Percentiles rank a stretch among this genome's conserved stretches.
Conservation (phyloP, 768 basidiomycete genomes). For the Paxillus rubicundulus region DNA sequence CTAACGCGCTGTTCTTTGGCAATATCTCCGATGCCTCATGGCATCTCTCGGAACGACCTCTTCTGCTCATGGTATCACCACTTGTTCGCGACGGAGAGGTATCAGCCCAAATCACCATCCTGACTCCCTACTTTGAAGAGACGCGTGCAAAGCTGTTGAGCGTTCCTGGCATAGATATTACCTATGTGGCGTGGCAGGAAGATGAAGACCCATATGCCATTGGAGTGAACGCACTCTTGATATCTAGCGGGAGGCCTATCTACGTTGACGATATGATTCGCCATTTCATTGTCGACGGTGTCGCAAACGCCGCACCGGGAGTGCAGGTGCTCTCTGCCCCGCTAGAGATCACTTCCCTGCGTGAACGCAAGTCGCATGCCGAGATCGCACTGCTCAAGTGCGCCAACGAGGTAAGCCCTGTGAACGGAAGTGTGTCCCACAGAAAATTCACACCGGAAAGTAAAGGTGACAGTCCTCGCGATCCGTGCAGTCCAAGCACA, state of each 20-base stretch:
- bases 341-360: slow-evolving; percentile 51
- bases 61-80: slow-evolving; percentile 65
- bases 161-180: slow-evolving; percentile 46
- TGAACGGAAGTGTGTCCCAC: neutral
- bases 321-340: slow-evolving; percentile 49
- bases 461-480: slow-evolving; percentile 72
- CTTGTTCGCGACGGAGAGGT: slow-evolving; percentile 22
- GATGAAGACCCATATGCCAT: slow-evolving; percentile 62
- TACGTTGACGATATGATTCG: slow-evolving; percentile 61
- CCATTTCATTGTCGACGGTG: slow-evolving; percentile 63
- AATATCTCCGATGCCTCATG: slow-evolving; percentile 65
- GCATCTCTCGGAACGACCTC: slow-evolving; percentile 75
- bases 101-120: slow-evolving; percentile 48
- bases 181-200: slow-evolving; percentile 63
- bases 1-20: slow-evolving; percentile 68
- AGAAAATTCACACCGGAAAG: neutral
- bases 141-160: slow-evolving; percentile 61
- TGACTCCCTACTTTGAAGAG: slow-evolving; percentile 78
- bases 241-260: slow-evolving; percentile 36
- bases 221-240: slow-evolving; percentile 35
- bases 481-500: slow-evolving; percentile 61
- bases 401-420: slow-evolving; percentile 64
- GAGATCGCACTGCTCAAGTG: slow-evolving; percentile 75
- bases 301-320: slow-evolving; percentile 44
- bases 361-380: slow-evolving; percentile 70